phyloP scores from a whole-genome alignment of 257 asterid genomes.

The Solanum boliviense region DNA sequence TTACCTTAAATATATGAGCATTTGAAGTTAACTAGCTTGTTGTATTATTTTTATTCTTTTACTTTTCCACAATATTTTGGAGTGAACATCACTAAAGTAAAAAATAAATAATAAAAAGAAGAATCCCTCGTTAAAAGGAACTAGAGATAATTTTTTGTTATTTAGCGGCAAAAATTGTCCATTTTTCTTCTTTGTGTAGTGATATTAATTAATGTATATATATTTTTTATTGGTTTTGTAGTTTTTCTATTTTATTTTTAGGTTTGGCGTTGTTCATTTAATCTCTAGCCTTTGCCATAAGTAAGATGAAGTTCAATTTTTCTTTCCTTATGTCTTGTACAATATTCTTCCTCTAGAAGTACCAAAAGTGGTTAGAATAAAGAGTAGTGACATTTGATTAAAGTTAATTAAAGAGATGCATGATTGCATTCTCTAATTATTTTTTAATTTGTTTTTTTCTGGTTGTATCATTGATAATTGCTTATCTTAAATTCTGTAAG shows the following conservation, averaged over 20 bases:
- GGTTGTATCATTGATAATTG: background rate
- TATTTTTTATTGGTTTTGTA: background rate
- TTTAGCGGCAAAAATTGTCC: background rate
- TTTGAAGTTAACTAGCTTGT: too few relatives aligned
- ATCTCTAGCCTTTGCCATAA: background rate
- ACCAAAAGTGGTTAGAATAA: background rate
- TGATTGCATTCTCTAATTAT: background rate
- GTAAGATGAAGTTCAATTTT: background rate
- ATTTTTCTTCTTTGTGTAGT: background rate
- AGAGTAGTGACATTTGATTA: background rate
- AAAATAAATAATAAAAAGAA: too few relatives aligned
- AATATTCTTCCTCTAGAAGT: background rate
- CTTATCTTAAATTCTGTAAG: background rate
- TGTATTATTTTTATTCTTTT: too few relatives aligned
- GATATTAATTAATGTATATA: too few relatives aligned
- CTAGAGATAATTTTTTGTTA: background rate
- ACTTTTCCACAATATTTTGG: too few relatives aligned
- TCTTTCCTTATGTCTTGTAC: background rate
- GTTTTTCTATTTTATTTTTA: background rate
- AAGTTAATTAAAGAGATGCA: background rate
- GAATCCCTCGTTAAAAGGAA: background rate
- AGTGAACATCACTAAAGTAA: too few relatives aligned
- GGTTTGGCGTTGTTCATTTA: background rate
- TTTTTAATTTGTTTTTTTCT: background rate
- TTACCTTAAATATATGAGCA: too few relatives aligned